phyloP scores from a whole-genome alignment of 306 rosid genomes.

The Sicyos edulis region DNA sequence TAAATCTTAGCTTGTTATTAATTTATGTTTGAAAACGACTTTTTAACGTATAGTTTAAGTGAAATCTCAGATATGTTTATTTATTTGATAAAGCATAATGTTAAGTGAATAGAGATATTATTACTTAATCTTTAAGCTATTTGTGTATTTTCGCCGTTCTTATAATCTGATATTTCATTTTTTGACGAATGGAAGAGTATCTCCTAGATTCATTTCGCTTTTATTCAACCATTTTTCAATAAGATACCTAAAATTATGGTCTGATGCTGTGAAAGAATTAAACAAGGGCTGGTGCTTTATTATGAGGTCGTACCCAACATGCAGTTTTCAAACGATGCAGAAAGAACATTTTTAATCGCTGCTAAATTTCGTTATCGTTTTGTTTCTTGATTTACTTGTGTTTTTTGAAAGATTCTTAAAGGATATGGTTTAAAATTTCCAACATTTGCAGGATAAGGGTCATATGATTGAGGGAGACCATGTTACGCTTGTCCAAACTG shows the following conservation, averaged over 20 bases:
- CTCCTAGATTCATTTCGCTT: neutral
- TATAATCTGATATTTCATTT: neutral
- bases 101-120: too few species aligned
- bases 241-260: slow-evolving; percentile 1
- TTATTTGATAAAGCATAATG: neutral
- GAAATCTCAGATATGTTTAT: neutral
- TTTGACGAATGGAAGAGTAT: neutral
- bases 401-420: neutral
- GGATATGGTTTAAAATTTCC: slow-evolving; percentile 10
- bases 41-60: neutral
- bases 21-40: neutral
- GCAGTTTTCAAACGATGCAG: too few species aligned
- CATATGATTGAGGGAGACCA: slow-evolving; percentile 54
- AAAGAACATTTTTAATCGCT: slow-evolving; percentile 64
- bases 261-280: slow-evolving; percentile 60
- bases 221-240: neutral
- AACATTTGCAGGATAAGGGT: slow-evolving; percentile 49
- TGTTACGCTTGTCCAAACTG: slow-evolving; percentile 93
- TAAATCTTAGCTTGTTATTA: neutral
- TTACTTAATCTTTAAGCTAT: too few species aligned
- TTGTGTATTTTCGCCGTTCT: neutral
- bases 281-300: slow-evolving; percentile 71
- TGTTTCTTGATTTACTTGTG: neutral
- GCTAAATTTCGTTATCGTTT: slow-evolving; percentile 43
- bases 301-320: slow-evolving; percentile 72